Evolutionary conservation across 2,329 filamentous ascomycete species (phyloP).

Genomic region (Colletotrichum siamense): DNA sequence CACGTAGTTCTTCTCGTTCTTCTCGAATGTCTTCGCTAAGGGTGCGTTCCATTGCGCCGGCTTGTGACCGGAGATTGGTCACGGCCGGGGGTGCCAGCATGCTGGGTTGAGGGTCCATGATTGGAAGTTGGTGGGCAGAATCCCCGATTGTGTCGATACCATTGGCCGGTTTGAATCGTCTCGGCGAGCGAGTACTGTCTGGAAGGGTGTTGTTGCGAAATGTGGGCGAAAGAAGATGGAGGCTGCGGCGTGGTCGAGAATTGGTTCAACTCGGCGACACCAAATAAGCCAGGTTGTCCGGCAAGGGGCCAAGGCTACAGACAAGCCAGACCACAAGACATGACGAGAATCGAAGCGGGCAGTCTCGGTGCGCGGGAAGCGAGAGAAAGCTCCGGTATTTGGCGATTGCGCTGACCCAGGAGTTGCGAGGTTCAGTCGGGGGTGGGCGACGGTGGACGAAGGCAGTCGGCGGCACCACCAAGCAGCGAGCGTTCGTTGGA

Average conservation of each 20-base stretch:
- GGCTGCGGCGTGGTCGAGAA: neutral
- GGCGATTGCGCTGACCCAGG: neutral
- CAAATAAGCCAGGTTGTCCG: conserved; percentile 36
- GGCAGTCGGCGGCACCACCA: neutral
- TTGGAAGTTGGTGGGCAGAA: conserved; percentile 29
- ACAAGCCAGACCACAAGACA: conserved; percentile 48
- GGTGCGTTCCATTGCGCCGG: conserved; percentile 64
- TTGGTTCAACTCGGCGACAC: conserved; percentile 4
- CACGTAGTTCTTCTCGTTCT: conserved; percentile 90
- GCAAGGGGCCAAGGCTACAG: conserved; percentile 55
- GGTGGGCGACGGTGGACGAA: neutral
- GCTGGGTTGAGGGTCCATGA: conserved; percentile 51
- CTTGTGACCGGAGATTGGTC: conserved; percentile 55
- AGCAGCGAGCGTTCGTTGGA: neutral
- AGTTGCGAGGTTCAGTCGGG: neutral
- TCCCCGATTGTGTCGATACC: conserved; percentile 35
- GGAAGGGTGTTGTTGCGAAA: neutral
- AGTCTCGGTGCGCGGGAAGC: neutral
- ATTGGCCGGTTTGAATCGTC: conserved; percentile 29
- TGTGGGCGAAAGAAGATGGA: neutral
- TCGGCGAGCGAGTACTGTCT: conserved; percentile 14
- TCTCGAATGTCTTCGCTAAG: conserved; percentile 90
- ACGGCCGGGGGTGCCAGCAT: conserved; percentile 60
- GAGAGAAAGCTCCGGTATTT: neutral
- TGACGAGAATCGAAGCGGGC: conserved; percentile 35